These are phyloP conservation scores for Phytophthora fragariae DNA, from an alignment of 352 stramenopile genomes.

Conservation along the genomic window DNA sequence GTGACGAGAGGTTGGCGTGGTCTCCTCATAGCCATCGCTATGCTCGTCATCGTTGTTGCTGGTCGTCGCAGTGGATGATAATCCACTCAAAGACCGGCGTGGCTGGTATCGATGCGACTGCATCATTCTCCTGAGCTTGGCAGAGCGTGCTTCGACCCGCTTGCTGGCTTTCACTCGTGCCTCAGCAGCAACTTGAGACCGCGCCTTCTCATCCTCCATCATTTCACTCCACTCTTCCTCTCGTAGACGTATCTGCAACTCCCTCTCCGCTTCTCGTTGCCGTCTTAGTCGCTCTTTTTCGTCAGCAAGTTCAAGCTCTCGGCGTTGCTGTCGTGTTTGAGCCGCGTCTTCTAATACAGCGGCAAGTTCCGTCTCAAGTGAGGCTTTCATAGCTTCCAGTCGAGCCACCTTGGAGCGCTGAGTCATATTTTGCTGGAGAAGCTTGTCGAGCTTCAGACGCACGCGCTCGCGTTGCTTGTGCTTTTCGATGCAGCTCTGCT, in stretches of 20 bases:
- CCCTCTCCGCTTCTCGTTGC: constrained; percentile 60
- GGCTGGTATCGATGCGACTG: constrained; percentile 32
- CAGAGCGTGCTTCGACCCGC: constrained; percentile 42
- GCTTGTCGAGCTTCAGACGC: constrained; percentile 30
- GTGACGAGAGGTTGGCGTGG: neutral
- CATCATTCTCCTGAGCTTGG: constrained; percentile 46
- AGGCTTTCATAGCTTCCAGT: constrained; percentile 38
- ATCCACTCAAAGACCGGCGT: constrained; percentile 9
- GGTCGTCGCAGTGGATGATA: constrained; percentile 3
- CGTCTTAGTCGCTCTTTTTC: constrained; percentile 49
- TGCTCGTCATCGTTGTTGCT: constrained; percentile 35
- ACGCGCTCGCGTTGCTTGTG: constrained; percentile 42
- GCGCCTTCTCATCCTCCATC: constrained; percentile 59
- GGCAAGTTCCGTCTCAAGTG: constrained; percentile 47
- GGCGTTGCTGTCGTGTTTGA: constrained; percentile 38
- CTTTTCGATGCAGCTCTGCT: constrained; percentile 35
- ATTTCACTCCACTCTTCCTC: constrained; percentile 61
- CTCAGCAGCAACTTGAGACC: constrained; percentile 50
- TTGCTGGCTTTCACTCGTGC: constrained; percentile 58
- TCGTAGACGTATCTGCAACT: constrained; percentile 48
- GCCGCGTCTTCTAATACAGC: constrained; percentile 34
- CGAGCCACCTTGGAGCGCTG: constrained; percentile 35
- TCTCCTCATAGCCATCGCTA: constrained; percentile 22
- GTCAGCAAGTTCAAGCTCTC: constrained; percentile 54
- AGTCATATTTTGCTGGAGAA: constrained; percentile 22